phyloP scores from a whole-genome alignment of 495 filamentous ascomycete genomes.

The Talaromyces wortmannii region DNA sequence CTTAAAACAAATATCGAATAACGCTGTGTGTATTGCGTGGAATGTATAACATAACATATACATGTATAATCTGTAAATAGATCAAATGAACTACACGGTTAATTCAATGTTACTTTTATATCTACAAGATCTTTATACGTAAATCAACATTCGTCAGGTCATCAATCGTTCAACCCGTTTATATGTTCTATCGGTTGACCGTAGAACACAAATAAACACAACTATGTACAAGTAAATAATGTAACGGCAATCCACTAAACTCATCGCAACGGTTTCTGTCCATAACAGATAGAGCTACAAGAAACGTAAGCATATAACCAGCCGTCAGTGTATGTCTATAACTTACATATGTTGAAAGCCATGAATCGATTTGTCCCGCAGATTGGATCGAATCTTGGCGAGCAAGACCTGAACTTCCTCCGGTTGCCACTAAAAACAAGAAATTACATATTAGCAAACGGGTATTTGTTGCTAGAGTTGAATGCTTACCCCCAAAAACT shows the following conservation, averaged over 20 bases:
- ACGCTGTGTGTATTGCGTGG: neutral
- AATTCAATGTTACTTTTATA: no score
- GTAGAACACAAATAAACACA: neutral
- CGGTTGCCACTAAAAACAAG: conserved; percentile 13
- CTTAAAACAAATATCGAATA: neutral
- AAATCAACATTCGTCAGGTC: no score
- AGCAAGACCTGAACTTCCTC: conserved; percentile 15
- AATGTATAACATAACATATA: neutral
- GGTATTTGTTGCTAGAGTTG: neutral
- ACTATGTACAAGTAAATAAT: neutral
- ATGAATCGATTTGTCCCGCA: conserved; percentile 11
- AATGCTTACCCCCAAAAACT: conserved; percentile 35
- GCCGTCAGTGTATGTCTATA: neutral
- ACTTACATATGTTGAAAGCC: conserved; percentile 18
- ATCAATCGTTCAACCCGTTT: no score
- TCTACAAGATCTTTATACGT: no score
- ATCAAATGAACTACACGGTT: no score
- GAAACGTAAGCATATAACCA: neutral
- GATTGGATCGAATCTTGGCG: conserved; percentile 13
- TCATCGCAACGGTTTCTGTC: neutral
- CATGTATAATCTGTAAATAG: no score
- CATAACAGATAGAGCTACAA: neutral
- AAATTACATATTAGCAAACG: neutral
- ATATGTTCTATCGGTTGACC: no score
- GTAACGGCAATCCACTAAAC: neutral